Evolutionary conservation across 1,284 basidiomycete species (phyloP), one percentile per base, ranked within the genome.

Genomic region (Trametes versicolor): DNA sequence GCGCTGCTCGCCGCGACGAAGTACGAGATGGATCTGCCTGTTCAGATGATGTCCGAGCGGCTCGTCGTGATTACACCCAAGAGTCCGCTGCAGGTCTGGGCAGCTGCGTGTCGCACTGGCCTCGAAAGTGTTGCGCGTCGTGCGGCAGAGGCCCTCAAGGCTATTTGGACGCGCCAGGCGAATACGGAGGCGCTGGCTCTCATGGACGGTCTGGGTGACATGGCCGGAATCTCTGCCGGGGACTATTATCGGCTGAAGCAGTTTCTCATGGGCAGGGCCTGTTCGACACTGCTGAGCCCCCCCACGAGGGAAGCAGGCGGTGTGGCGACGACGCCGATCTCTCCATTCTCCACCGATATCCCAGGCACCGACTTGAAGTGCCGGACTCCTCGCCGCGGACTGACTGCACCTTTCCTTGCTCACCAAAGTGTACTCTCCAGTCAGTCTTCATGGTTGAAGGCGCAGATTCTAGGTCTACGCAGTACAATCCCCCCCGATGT

Each of bases 11-110:
- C 69, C 1, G 64, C 66, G 43, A 51, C 58, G 29, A 72, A 72
- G 54, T 72, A 72, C 60, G 52, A 63, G 36, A 68, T 70, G 69
- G 67, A 66, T n/a, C 32, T 34, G n/a, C 58, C 58, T 1, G 19
- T 53, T 36, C 15, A 41, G 4, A 36, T 60, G 50, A 36, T 60
- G n/a, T 23, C 43, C 12, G 21, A 60, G 32, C 32, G 27, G 19
- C 58, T 55, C 17, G 4, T 25, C 36, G 36, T 27, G 23, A 47
- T 32, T 34, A 32, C 27, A 2, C 13, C n/a, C 32, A 32, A 21
- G 32, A 21, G 34, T 1, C 60, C 60, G 32, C 52, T 62, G 12
- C 60, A 62, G 21, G 53, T 50, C 23, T 62, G 52, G 53, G 45
- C 52, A 1, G 50, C 39, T 9, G 60, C 50, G 19, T 62, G 60